Percentiles rank a stretch among this genome's conserved stretches.
These are phyloP conservation scores for Halteria grandinella DNA, from an alignment of 73 alveolate species.

Conservation along the genomic window DNA sequence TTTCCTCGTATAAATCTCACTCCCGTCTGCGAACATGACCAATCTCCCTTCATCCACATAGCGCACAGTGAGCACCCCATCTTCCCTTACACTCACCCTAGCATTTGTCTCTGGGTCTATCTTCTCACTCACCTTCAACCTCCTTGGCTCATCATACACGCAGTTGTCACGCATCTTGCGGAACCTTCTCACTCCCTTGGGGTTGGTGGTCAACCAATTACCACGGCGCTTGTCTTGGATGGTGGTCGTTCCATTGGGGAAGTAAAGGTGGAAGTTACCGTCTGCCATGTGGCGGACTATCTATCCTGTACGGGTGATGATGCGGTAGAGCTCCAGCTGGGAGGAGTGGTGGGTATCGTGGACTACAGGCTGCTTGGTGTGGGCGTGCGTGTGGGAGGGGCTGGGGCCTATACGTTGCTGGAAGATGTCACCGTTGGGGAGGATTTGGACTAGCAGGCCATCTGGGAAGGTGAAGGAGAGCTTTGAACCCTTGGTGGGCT, in stretches of 20 bases:
- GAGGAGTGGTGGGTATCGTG: conserved; percentile 39
- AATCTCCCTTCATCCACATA: conserved; percentile 77
- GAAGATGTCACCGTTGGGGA: conserved; percentile 82
- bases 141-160: conserved; percentile 75
- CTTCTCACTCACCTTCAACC: conserved; percentile 48
- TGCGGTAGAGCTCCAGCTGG: conserved; percentile 77
- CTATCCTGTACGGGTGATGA: conserved; percentile 80
- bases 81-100: conserved; percentile 75
- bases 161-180: conserved; percentile 70
- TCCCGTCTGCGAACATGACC: conserved; percentile 84
- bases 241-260: conserved; percentile 83
- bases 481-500: conserved; percentile 54
- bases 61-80: conserved; percentile 71
- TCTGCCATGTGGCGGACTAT: conserved; percentile 76
- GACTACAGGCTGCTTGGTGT: not conserved
- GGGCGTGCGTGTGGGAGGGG: not conserved
- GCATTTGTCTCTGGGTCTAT: conserved; percentile 87
- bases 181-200: conserved; percentile 80
- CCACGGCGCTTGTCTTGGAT: conserved; percentile 59
- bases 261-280: conserved; percentile 70
- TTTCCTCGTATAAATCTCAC: conserved; percentile 71
- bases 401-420: conserved; percentile 4
- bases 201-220: conserved; percentile 71
- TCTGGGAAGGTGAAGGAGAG: conserved; percentile 76
- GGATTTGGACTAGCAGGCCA: conserved; percentile 83